A percentile compares a stretch with the other conserved stretches of the same genome.
Evolutionary conservation across 2,329 filamentous ascomycete genomes (phyloP).

Genomic region (Aspergillaceae sp.): DNA sequence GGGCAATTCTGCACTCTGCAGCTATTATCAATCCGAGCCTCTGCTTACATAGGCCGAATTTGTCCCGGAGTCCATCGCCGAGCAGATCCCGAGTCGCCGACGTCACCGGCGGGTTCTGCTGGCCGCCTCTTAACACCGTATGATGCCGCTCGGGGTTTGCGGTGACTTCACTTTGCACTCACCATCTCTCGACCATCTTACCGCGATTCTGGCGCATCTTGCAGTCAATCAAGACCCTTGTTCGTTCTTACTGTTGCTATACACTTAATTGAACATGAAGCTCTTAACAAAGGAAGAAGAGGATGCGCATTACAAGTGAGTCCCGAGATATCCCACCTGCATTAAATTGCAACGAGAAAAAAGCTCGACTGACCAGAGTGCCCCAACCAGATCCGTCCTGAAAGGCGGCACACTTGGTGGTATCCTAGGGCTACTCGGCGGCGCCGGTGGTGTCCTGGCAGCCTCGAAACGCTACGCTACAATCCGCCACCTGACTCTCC

Average conservation of each 20-base stretch:
- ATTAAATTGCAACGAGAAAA: slow-evolving; percentile 4
- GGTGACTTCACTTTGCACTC: neutral
- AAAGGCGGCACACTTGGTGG: slow-evolving; percentile 72
- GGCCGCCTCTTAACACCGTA: neutral
- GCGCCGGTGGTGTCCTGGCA: slow-evolving; percentile 57
- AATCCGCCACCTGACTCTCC: slow-evolving; percentile 74
- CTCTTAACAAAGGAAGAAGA: slow-evolving; percentile 92
- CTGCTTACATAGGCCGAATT: neutral
- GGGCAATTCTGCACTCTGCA: too few species aligned
- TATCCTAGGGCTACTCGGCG: slow-evolving; percentile 56
- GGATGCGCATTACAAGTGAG: slow-evolving; percentile 67
- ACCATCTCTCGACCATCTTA: neutral
- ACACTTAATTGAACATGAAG: slow-evolving; percentile 58
- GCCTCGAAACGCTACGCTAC: slow-evolving; percentile 64
- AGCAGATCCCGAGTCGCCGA: slow-evolving; percentile 15
- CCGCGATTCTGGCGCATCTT: neutral
- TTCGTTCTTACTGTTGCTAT: too few species aligned
- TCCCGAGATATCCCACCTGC: slow-evolving; percentile 1
- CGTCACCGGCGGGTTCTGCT: slow-evolving; percentile 1
- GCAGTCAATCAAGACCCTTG: too few species aligned
- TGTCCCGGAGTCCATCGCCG: neutral
- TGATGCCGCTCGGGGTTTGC: neutral
- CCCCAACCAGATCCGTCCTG: slow-evolving; percentile 54
- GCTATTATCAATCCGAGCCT: too few species aligned
- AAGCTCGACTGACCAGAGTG: neutral